Base-by-base conservation (phyloP, 768 basidiomycete genomes). In the Tulasnella sp. region DNA sequence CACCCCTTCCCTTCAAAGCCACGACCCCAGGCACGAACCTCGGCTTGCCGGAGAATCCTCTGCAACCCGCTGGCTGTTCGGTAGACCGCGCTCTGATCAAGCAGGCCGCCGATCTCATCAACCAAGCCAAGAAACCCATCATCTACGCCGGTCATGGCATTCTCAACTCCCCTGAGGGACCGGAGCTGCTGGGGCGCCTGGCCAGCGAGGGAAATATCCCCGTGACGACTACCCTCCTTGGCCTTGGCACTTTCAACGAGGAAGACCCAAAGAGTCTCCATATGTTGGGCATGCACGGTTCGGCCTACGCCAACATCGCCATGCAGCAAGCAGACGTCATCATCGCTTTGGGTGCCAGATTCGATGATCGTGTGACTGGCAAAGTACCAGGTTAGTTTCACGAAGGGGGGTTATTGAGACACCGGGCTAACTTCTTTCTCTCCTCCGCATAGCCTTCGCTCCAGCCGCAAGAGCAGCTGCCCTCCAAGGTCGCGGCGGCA, bases 261-360 rank as follows among this genome's bases (percentile, higher is more conserved):
- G 89, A 88, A 74, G 89, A 95, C 84, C 82, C 91, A 46, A 90
- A 88, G 84, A 92, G 92, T 80, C 85, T 99, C 83, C 96, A 98
- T 84, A 99, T 99, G 97, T 90, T 99, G 77, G 97, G 97, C 78
- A 98, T 99, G 98, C 98, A 99, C 86, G 98, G 98, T 5, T 91
- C 91, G 39, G 95, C 96, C 5, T 98, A 98, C 82, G 98, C 98
- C 82, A 99, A 99, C 86, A 86, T 98, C 61, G 97, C 97, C 4
- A 99, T 99, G 90, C 98, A 99, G 85, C 87, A 93, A 73, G 98
- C 98, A 57, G 98, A 99, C 83, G 91, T 99, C 77, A 95, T 99
- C 86, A 96, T 99, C 81, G 96, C 97, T 29, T 91, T 99, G 48
- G 98, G 98, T 73, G 94, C 90, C 32, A 91, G 98, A 55, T 99